phyloP scores from a whole-genome alignment of 2,329 filamentous ascomycete genomes.

The Colletotrichum melonis region DNA sequence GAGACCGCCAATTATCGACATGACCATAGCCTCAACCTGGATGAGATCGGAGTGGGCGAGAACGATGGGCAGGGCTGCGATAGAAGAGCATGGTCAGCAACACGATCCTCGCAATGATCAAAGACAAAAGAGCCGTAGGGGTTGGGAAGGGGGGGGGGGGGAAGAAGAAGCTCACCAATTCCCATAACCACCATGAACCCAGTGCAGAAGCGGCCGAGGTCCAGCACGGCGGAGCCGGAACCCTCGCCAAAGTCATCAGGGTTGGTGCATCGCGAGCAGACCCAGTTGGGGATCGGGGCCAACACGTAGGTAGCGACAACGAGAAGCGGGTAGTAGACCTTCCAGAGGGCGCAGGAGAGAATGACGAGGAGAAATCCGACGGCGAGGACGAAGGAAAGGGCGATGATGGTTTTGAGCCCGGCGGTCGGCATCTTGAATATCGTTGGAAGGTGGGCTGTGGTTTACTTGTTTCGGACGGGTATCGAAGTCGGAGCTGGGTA shows the following conservation, averaged over 20 bases:
- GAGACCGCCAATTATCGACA: constrained; percentile 92
- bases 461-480: constrained; percentile 30
- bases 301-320: constrained; percentile 96
- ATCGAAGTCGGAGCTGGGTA: constrained; percentile 13
- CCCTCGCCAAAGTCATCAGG: constrained; percentile 95
- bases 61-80: constrained; percentile 83
- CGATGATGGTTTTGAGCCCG: constrained; percentile 98
- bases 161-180: constrained; percentile 76
- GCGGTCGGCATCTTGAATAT: constrained; percentile 73
- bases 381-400: constrained; percentile 97
- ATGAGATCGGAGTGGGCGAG: constrained; percentile 91
- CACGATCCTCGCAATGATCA: neutral
- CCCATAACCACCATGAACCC: constrained; percentile 98
- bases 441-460: constrained; percentile 4
- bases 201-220: constrained; percentile 93
- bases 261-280: constrained; percentile 88
- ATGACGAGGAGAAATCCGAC: constrained; percentile 99
- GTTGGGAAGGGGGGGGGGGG: too few relatives aligned
- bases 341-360: constrained; percentile 94
- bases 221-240: constrained; percentile 84
- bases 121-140: neutral
- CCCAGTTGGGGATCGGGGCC: constrained; percentile 96
- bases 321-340: constrained; percentile 93
- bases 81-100: constrained; percentile 21
- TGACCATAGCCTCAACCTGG: constrained; percentile 85